These are phyloP conservation scores for Metschnikowia borealis DNA, from an alignment of 805 yeast genomes.

Conservation along the genomic window DNA sequence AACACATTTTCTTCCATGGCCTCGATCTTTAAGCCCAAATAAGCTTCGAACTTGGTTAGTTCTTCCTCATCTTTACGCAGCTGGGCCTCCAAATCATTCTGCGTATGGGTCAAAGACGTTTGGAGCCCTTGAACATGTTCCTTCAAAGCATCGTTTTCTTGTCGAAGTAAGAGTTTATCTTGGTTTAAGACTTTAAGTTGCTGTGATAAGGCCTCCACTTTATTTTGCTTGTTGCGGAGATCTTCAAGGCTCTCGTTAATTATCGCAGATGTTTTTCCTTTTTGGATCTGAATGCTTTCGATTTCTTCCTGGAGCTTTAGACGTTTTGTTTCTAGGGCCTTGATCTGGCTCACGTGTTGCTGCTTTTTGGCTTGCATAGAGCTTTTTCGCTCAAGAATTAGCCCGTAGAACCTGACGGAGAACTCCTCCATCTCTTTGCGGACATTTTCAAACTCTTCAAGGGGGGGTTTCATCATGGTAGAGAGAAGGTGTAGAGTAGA, in stretches of 20 bases:
- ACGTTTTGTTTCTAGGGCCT: conserved; percentile 29
- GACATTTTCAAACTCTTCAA: conserved; percentile 35
- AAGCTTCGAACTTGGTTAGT: conserved; percentile 45
- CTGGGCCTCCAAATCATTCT: conserved; percentile 39
- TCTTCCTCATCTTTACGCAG: conserved; percentile 49
- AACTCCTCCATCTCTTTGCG: conserved; percentile 37
- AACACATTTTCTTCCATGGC: conserved; percentile 46
- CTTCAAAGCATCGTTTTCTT: conserved; percentile 16
- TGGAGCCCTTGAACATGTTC: conserved; percentile 33
- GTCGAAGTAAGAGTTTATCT: background rate
- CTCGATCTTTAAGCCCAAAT: conserved; percentile 53
- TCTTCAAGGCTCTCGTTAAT: conserved; percentile 23
- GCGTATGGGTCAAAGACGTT: conserved; percentile 28
- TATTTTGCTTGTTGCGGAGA: conserved; percentile 28
- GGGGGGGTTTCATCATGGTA: conserved; percentile 11
- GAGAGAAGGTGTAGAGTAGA: background rate
- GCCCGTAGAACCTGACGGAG: conserved; percentile 33
- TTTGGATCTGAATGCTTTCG: conserved; percentile 23
- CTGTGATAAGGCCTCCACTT: conserved; percentile 17
- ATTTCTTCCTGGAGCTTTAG: conserved; percentile 29
- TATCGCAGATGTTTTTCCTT: conserved; percentile 25
- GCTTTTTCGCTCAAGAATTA: conserved; percentile 30
- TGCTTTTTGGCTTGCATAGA: conserved; percentile 32
- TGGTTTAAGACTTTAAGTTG: background rate
- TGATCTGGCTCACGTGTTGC: conserved; percentile 26